Conservation (phyloP, 352 stramenopile genomes). For the Globisporangium splendens region DNA sequence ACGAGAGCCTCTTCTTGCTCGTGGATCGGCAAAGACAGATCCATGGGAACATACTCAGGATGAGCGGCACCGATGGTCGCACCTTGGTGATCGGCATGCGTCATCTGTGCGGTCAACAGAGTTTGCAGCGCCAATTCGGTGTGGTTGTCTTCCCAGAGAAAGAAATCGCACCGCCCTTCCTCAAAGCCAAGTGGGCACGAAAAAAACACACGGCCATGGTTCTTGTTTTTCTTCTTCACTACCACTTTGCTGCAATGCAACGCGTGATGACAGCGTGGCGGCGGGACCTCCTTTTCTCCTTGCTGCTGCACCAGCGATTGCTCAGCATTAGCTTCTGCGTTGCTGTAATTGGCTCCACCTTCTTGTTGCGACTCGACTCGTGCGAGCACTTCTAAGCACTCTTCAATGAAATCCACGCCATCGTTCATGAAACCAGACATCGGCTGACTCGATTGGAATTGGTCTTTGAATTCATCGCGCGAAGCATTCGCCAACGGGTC, state of each 20-base stretch:
- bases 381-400: conserved; percentile 62
- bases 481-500: conserved; percentile 8
- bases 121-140: conserved; percentile 53
- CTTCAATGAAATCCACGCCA: conserved; percentile 74
- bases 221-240: conserved; percentile 87
- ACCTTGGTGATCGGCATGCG: conserved; percentile 3
- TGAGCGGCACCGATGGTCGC: conserved; percentile 2
- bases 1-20: conserved; percentile 47
- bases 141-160: conserved; percentile 82
- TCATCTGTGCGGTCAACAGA: conserved; percentile 24
- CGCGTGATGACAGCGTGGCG: conserved; percentile 67
- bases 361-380: conserved; percentile 27
- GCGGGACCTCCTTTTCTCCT: conserved; percentile 15
- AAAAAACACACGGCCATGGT: conserved; percentile 72
- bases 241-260: conserved; percentile 50
- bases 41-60: conserved; percentile 43
- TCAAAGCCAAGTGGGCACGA: conserved; percentile 62
- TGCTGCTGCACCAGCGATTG: not conserved
- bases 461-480: conserved; percentile 18
- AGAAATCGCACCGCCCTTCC: conserved; percentile 83
- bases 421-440: conserved; percentile 35
- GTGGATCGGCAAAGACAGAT: conserved; percentile 40
- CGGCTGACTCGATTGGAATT: conserved; percentile 18
- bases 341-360: conserved; percentile 3
- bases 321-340: not conserved